Evolutionary conservation across 495 filamentous ascomycete genomes (phyloP).

Genomic region (Pyronema omphalodes): DNA sequence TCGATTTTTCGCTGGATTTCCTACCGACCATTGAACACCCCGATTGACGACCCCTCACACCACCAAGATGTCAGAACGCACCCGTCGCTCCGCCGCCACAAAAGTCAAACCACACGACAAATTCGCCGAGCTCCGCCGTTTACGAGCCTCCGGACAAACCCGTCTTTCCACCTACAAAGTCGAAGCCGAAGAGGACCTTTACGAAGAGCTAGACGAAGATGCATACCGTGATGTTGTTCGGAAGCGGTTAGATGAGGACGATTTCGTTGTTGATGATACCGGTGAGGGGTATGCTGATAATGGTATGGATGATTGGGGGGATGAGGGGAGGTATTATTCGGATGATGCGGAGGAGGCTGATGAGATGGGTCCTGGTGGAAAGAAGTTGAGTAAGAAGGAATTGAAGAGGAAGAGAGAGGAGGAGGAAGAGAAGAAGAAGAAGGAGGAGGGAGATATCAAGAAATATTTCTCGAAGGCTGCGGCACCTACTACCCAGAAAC

Average conservation of each 20-base stretch:
- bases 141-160: constrained; percentile 80
- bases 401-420: constrained; percentile 82
- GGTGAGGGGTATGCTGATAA: constrained; percentile 91
- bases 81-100: constrained; percentile 11
- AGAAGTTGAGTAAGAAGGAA: constrained; percentile 21
- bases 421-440: constrained; percentile 66
- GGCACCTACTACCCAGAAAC: constrained; percentile 41
- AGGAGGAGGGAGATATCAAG: constrained; percentile 74
- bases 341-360: constrained; percentile 16
- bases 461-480: constrained; percentile 73
- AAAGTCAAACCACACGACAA: constrained; percentile 23
- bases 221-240: constrained; percentile 92
- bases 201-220: constrained; percentile 93
- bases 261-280: constrained; percentile 93
- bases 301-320: constrained; percentile 83
- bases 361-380: neutral
- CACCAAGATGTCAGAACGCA: constrained; percentile 7
- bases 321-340: constrained; percentile 13
- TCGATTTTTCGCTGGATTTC: too few species aligned
- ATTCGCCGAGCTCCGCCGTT: constrained; percentile 64
- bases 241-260: constrained; percentile 74
- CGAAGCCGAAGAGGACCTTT: constrained; percentile 64
- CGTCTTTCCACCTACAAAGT: constrained; percentile 76
- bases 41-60: too few species aligned
- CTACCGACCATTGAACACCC: too few species aligned